Conservation (phyloP, 768 basidiomycete genomes). For the Psilocybe sp. region DNA sequence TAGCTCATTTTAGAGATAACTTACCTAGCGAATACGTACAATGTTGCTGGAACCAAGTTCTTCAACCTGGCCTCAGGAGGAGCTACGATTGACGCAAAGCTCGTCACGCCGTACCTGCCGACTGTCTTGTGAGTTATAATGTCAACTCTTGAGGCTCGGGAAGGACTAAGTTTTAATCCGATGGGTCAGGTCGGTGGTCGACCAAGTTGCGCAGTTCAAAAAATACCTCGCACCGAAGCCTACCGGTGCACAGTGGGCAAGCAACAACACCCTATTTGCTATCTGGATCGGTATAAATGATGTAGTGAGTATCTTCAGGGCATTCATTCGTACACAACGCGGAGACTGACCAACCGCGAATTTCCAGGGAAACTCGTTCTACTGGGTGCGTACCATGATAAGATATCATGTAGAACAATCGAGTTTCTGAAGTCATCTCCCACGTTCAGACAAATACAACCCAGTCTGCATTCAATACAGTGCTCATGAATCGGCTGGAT, state of each 20-base stretch:
- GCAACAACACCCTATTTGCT: conserved; percentile 52
- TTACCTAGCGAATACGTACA: conserved; percentile 45
- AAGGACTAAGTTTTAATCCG: neutral
- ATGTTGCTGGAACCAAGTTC: conserved; percentile 48
- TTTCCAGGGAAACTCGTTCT: conserved; percentile 44
- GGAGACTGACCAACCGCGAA: conserved; percentile 7
- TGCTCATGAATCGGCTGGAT: conserved; percentile 31
- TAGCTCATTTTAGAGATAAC: neutral
- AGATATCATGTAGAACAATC: neutral
- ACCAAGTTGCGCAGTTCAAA: conserved; percentile 58
- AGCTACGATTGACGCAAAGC: conserved; percentile 53
- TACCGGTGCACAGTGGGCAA: conserved; percentile 44
- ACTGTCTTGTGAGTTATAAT: conserved; percentile 35
- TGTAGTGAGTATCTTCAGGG: conserved; percentile 35
- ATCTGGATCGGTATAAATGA: conserved; percentile 72
- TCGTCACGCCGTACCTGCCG: conserved; percentile 48
- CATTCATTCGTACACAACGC: neutral
- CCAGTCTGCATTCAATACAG: conserved; percentile 30
- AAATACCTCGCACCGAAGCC: conserved; percentile 40
- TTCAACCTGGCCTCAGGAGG: conserved; percentile 57
- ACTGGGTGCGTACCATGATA: conserved; percentile 33
- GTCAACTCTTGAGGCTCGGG: neutral
- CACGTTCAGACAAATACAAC: conserved; percentile 32
- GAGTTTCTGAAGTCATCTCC: neutral
- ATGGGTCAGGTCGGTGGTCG: conserved; percentile 40